phyloP scores from a whole-genome alignment of 2,329 filamentous ascomycete genomes.

The Fusarium sp. region DNA sequence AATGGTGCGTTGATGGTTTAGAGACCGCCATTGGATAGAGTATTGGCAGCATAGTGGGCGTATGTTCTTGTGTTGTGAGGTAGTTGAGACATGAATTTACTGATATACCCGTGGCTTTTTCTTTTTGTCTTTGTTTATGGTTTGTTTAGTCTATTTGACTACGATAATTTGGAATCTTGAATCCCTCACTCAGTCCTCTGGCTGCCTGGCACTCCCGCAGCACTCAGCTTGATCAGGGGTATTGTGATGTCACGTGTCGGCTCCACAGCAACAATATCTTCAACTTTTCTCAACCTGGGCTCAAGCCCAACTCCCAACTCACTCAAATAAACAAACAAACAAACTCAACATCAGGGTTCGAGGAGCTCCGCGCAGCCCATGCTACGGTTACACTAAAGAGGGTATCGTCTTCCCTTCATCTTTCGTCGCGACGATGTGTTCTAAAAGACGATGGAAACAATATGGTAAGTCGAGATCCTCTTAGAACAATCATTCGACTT shows the following conservation, averaged over 20 bases:
- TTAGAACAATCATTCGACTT: slow-evolving; percentile 6
- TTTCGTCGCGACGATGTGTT: neutral
- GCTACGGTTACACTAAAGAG: neutral
- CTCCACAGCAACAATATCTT: slow-evolving; percentile 22
- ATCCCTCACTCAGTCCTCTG: too few relatives aligned
- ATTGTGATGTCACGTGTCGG: slow-evolving; percentile 25
- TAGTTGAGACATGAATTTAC: slow-evolving; percentile 35
- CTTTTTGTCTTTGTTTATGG: neutral
- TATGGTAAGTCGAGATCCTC: slow-evolving; percentile 32
- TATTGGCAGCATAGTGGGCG: slow-evolving; percentile 34
- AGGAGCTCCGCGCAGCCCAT: neutral
- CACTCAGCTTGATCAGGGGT: neutral
- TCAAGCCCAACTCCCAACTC: neutral
- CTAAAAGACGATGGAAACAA: slow-evolving; percentile 2
- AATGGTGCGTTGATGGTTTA: slow-evolving; percentile 62
- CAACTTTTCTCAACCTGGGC: slow-evolving; percentile 24
- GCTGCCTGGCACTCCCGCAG: too few relatives aligned
- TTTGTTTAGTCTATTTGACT: neutral
- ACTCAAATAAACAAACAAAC: too few relatives aligned
- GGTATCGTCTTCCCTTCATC: slow-evolving; percentile 1
- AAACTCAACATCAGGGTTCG: neutral
- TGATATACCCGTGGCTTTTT: slow-evolving; percentile 44
- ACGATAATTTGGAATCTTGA: neutral
- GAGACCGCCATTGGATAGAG: slow-evolving; percentile 31
- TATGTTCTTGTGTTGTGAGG: slow-evolving; percentile 35